Base-by-base conservation (phyloP, 257 asterid species). In the Hygrophila difformis region DNA sequence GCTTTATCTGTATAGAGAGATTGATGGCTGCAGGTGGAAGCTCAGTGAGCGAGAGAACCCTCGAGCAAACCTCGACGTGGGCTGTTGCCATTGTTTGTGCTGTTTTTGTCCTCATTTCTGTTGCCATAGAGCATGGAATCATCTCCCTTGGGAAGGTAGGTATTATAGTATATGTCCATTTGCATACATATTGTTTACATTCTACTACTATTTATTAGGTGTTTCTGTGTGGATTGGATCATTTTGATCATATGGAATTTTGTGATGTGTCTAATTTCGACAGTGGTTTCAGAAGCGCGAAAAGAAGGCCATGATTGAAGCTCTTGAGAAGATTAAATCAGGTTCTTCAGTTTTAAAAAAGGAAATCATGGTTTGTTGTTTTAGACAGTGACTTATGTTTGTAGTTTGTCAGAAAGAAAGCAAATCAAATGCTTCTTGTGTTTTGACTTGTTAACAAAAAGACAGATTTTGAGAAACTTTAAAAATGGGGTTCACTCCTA, bases 21-120 rank as follows among this genome's bases (percentile, higher is more conserved):
- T 37, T 14, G 17, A 71, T 71, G 78, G 78, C 72, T 47, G 60
- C n/a, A n/a, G n/a, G n/a, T n/a, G 50, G 6, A 53, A 47, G 1
- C 24, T n/a, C 67, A 53, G 63, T 26, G 31, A 26, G 59, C 28
- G 87, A 33, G 55, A n/a, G n/a, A n/a, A n/a, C 95, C 21, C 72
- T 85, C 29, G 74, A 85, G 50, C 72, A 75, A 47, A 85, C 95
- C 34, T 76, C 95, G 5, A 85, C 95, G 0, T 85, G 95, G 95
- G 82, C 95, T 7, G 84, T 85, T 22, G 95, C 93, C 12, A 55
- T 64, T 13, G 95, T 85, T 36, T 73, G 80, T 41, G 78, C 87
- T 1, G 72, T 73, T 9, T 73, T 84, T 43, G 70, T 81, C 21
- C 29, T 73, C 54, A 63, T 81, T 5, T 85, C 95, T 9, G 38